A percentile compares a stretch with the other conserved stretches of the same genome.
These are phyloP conservation scores for Paramecium primaurelia DNA, from an alignment of 73 alveolate genomes.

Conservation along the genomic window DNA sequence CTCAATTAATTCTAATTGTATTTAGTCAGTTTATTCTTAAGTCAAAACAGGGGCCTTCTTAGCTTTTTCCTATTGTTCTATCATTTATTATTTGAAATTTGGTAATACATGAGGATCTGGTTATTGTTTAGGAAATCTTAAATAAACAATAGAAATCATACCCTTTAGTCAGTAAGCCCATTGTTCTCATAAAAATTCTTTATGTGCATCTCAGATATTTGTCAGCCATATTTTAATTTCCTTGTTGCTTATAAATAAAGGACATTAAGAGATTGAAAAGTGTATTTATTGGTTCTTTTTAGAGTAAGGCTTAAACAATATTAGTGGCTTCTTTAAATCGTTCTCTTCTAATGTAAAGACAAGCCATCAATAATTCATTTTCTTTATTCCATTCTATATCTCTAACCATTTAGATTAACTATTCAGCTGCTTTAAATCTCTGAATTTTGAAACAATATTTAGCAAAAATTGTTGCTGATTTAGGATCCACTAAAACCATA, in stretches of 20 bases:
- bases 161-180: constrained; percentile 59
- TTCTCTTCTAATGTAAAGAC: constrained; percentile 58
- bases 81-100: constrained; percentile 27
- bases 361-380: constrained; percentile 59
- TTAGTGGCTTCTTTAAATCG: constrained; percentile 73
- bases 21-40: constrained; percentile 62
- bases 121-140: constrained; percentile 41
- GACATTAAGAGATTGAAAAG: constrained; percentile 68
- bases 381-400: constrained; percentile 61
- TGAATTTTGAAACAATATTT: constrained; percentile 74
- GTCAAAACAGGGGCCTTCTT: constrained; percentile 54
- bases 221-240: constrained; percentile 68
- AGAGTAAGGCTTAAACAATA: constrained; percentile 59
- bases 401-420: constrained; percentile 67
- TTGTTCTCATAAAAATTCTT: constrained; percentile 65
- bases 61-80: constrained; percentile 49
- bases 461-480: constrained; percentile 70
- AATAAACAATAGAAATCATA: neutral
- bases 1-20: constrained; percentile 73
- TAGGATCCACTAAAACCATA: constrained; percentile 74
- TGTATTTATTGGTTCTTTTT: constrained; percentile 64
- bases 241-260: constrained; percentile 61
- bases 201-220: constrained; percentile 69
- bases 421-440: constrained; percentile 76
- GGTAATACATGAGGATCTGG: constrained; percentile 59